Evolutionary conservation across 73 alveolate genomes (phyloP), one percentile per base, ranked within the genome.

Genomic region (Paramecium primaurelia): DNA sequence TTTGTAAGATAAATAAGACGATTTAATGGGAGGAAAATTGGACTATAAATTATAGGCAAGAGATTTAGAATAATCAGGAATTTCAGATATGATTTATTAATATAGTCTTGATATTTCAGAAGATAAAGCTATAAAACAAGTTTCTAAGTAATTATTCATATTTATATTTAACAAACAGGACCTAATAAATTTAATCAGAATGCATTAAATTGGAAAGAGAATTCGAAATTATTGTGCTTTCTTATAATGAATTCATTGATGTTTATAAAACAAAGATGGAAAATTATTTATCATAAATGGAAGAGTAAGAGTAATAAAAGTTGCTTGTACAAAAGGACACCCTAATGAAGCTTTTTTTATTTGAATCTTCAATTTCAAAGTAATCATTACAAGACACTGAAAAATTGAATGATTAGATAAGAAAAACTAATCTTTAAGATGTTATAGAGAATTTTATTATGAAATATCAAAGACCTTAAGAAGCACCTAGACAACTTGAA

Each of bases 171-270:
- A 22, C 25, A 22, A 4, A 75, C 14, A 75, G 88, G 16, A 80
- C 91, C 12, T 14, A 20, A 4, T 11, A 28, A 80, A 22, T 20
- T 5, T n/a, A 32, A 80, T 22, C 7, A 44, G 91, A 80, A 42
- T 80, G 26, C 7, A 4, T 38, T 3, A 44, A 49, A 10, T 80
- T 80, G 49, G 77, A 40, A 47, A n/a, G 4, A 22, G 91, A 80
- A 20, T 80, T 32, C 26, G 30, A 80, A 8, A 44, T 42, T 9
- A n/a, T 45, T 12, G 75, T 25, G 14, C 12, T 42, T 22, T 42
- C 49, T 4, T 80, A 80, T 80, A 80, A 80, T 80, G 91, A 80
- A 22, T 80, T 42, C 49, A 80, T 80, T 22, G 77, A 80, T 80
- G 73, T 45, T 8, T 80, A 44, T 80, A 18, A 4, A 45, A 80